Evolutionary conservation across 208 protist species (phyloP).

Genomic region (Wallacemonas rigidus): DNA sequence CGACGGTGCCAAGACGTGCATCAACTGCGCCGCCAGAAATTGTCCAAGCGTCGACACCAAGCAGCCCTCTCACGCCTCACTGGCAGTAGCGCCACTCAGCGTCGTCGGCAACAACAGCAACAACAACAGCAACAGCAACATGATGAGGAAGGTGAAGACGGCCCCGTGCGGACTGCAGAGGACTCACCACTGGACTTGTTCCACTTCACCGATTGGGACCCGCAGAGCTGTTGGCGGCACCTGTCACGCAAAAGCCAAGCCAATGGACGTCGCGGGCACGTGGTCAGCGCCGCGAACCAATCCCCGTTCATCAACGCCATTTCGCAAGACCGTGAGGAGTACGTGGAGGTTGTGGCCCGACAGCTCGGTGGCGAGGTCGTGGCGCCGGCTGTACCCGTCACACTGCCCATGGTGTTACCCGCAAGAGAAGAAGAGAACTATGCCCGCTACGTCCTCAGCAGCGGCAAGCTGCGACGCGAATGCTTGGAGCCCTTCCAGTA

Average conservation of each 20-base stretch:
- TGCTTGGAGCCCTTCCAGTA: conserved; percentile 74
- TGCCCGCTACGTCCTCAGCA: conserved; percentile 74
- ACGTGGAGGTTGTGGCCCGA: conserved; percentile 2
- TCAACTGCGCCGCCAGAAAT: conserved; percentile 29
- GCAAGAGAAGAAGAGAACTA: conserved; percentile 49
- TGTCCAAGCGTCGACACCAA: conserved; percentile 13
- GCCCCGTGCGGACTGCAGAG: not conserved
- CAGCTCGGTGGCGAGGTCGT: conserved; percentile 10
- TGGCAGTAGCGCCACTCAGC: conserved; percentile 22
- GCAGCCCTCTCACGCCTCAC: conserved; percentile 20
- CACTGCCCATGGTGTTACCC: conserved; percentile 26
- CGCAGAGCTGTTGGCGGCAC: conserved; percentile 5
- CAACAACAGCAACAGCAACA: conserved; percentile 4
- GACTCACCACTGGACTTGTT: conserved; percentile 12
- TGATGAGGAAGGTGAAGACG: not conserved
- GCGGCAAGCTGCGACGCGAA: conserved; percentile 76
- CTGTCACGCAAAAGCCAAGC: not conserved
- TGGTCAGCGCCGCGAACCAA: not conserved
- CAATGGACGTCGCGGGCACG: not conserved
- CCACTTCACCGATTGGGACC: conserved; percentile 13
- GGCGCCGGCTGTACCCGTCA: conserved; percentile 6
- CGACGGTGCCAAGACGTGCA: conserved; percentile 45
- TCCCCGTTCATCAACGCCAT: conserved; percentile 17
- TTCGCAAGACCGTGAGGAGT: conserved; percentile 9
- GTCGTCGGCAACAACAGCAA: conserved; percentile 8